Evolutionary conservation across 345 rosid species (phyloP).

Genomic region (Eucalyptus guilfoylei): DNA sequence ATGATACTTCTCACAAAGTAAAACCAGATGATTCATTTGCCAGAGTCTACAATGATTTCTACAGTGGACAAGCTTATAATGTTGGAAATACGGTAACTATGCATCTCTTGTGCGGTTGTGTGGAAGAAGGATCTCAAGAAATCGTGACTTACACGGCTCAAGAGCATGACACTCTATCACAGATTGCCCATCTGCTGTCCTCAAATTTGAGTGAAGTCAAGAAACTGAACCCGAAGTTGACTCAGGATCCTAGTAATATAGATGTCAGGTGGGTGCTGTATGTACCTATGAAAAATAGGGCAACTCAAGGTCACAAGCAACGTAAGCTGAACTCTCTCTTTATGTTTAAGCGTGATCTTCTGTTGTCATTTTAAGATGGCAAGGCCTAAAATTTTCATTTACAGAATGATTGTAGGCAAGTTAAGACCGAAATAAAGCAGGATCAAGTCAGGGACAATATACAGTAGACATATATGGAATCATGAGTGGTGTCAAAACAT

Average conservation of each 20-base stretch:
- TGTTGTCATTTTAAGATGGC: neutral
- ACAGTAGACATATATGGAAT: neutral
- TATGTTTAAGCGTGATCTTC: neutral
- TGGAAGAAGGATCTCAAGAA: constrained; percentile 6
- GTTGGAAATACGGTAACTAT: constrained; percentile 1
- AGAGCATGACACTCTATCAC: constrained; percentile 17
- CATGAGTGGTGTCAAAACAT: neutral
- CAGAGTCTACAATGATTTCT: constrained; percentile 9
- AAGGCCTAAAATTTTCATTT: neutral
- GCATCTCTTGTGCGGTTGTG: constrained; percentile 42
- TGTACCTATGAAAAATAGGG: constrained; percentile 21
- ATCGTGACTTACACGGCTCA: constrained; percentile 40
- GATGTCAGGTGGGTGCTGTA: constrained; percentile 22
- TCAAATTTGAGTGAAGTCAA: constrained; percentile 7
- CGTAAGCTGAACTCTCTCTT: neutral
- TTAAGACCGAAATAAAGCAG: neutral
- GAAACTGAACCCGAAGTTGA: constrained; percentile 15
- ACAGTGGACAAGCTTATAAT: constrained; percentile 29
- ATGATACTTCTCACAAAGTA: constrained; percentile 14
- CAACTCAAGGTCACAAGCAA: neutral
- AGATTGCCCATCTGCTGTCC: constrained; percentile 20
- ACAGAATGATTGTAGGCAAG: neutral
- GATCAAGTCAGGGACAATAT: neutral
- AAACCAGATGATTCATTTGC: constrained; percentile 10
- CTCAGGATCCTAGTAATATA: neutral